A percentile compares a stretch with the other conserved stretches of the same genome.
Evolutionary conservation across 2,329 filamentous ascomycete species (phyloP).

Genomic region (Arthrinium phaeospermum): DNA sequence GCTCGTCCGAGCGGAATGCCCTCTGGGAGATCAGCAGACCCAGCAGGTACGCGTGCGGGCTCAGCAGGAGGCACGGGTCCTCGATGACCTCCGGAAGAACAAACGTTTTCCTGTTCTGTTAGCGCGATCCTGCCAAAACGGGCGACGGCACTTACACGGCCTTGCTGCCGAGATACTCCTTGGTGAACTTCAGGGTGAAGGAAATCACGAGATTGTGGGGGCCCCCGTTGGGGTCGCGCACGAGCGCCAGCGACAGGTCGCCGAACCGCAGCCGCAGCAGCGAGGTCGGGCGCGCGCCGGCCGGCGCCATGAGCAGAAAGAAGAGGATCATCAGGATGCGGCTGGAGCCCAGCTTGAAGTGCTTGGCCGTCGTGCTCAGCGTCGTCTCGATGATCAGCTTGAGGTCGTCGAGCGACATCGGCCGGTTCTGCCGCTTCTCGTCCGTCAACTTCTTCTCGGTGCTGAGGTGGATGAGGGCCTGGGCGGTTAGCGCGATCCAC

Average conservation of each 20-base stretch:
- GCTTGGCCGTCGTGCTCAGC: conserved; percentile 35
- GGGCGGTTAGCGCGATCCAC: too few species aligned
- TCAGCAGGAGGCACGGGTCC: too few species aligned
- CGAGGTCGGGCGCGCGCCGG: conserved; percentile 25
- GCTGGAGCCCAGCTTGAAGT: conserved; percentile 32
- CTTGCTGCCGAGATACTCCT: conserved; percentile 32
- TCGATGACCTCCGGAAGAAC: too few species aligned
- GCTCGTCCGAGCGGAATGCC: too few species aligned
- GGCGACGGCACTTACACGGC: too few species aligned
- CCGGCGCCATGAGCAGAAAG: conserved; percentile 30
- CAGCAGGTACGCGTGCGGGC: too few species aligned
- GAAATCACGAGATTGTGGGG: conserved; percentile 26
- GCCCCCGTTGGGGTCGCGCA: conserved; percentile 26
- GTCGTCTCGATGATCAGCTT: conserved; percentile 33
- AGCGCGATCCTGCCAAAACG: too few species aligned
- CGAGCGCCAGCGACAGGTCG: conserved; percentile 27
- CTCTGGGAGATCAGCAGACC: too few species aligned
- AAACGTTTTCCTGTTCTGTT: too few species aligned
- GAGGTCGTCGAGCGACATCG: conserved; percentile 34
- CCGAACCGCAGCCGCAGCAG: conserved; percentile 28
- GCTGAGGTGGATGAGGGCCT: too few species aligned
- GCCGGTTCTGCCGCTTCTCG: conserved; percentile 27
- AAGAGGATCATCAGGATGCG: conserved; percentile 32
- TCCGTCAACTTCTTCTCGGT: conserved; percentile 5
- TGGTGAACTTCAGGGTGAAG: conserved; percentile 33